Evolutionary conservation across 2,329 filamentous ascomycete species (phyloP).

Genomic region (Exophiala sideris): DNA sequence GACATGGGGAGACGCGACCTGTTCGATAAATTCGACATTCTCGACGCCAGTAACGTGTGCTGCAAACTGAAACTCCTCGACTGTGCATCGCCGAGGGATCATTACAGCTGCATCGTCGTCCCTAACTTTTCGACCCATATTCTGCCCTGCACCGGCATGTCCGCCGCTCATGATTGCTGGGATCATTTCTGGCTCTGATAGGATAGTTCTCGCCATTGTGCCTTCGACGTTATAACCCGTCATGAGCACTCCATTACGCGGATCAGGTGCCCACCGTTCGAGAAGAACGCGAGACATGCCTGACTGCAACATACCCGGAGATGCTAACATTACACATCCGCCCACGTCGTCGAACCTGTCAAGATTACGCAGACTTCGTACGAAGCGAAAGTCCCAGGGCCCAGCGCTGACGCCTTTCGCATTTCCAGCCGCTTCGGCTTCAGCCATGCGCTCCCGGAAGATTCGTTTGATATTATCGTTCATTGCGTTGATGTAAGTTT

Average conservation of each 20-base stretch:
- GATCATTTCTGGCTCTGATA: constrained; percentile 92
- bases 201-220: constrained; percentile 94
- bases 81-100: constrained; percentile 87
- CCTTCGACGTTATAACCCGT: constrained; percentile 98
- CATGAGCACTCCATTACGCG: constrained; percentile 97
- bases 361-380: constrained; percentile 84
- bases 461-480: constrained; percentile 97
- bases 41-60: constrained; percentile 95
- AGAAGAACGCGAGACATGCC: constrained; percentile 89
- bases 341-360: constrained; percentile 96
- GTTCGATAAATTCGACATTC: constrained; percentile 95
- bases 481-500: constrained; percentile 97
- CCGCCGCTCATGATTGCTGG: constrained; percentile 85
- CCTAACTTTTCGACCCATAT: constrained; percentile 60
- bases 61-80: constrained; percentile 92
- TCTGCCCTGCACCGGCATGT: constrained; percentile 49
- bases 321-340: constrained; percentile 94
- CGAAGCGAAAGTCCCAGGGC: constrained; percentile 95
- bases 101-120: constrained; percentile 75
- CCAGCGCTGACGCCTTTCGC: constrained; percentile 64
- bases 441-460: constrained; percentile 89
- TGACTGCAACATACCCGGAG: constrained; percentile 96
- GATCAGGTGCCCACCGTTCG: constrained; percentile 92
- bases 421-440: constrained; percentile 77
- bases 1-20: constrained; percentile 86